phyloP scores from a whole-genome alignment of 78 protist genomes.

The Dictyostelium brefeldianum region DNA sequence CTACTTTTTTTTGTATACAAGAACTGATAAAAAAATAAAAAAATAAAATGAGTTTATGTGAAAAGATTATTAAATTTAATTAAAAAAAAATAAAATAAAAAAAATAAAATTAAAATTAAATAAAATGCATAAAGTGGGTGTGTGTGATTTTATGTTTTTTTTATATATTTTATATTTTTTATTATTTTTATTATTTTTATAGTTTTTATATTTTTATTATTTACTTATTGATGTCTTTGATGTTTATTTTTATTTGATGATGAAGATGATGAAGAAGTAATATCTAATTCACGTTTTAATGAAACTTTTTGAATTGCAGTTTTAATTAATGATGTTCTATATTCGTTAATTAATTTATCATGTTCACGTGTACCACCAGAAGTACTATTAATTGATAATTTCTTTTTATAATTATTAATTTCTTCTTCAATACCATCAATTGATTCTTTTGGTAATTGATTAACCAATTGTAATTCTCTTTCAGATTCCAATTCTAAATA shows the following conservation, averaged over 20 bases:
- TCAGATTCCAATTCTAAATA: conserved; percentile 12
- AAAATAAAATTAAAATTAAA: not conserved
- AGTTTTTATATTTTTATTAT: not conserved
- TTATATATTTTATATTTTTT: no score
- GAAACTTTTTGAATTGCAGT: not conserved
- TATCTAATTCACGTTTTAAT: not conserved
- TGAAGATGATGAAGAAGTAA: not conserved
- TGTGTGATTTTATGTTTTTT: no score
- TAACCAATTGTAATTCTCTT: not conserved
- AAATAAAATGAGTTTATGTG: not conserved
- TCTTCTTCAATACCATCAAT: conserved; percentile 30
- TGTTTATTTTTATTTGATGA: not conserved
- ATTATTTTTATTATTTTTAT: not conserved
- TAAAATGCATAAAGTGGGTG: no score
- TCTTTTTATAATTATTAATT: conserved; percentile 41
- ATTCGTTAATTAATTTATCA: conserved; percentile 15
- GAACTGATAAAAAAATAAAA: not conserved
- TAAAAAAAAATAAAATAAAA: not conserved
- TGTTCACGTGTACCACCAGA: not conserved
- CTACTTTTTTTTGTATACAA: not conserved
- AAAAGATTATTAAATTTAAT: not conserved
- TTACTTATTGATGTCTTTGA: not conserved
- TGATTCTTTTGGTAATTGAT: not conserved
- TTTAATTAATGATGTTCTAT: conserved; percentile 14
- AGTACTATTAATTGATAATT: not conserved